Conservation (phyloP, 1,284 basidiomycete genomes). For the Coriolopsis trogii region DNA sequence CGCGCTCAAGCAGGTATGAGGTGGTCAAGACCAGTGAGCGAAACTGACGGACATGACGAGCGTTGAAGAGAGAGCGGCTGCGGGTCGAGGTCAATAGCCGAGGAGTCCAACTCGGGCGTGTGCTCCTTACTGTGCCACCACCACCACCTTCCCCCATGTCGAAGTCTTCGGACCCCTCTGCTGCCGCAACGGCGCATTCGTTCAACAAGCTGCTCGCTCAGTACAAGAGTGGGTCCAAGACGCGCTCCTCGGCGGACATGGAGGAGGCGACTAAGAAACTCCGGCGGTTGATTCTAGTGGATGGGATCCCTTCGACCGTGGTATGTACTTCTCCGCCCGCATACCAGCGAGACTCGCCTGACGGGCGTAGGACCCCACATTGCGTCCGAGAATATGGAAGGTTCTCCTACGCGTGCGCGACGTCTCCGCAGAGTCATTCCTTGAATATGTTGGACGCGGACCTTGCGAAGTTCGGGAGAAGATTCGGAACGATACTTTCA, state of each 20-base stretch:
- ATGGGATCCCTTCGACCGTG: conserved; percentile 78
- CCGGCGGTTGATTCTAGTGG: conserved; percentile 82
- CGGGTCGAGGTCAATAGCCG: conserved; percentile 13
- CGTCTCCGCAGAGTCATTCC: conserved; percentile 75
- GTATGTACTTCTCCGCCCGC: conserved; percentile 38
- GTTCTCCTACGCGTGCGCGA: conserved; percentile 84
- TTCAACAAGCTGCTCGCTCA: conserved; percentile 79
- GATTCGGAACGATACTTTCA: conserved; percentile 82
- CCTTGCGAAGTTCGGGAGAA: conserved; percentile 89
- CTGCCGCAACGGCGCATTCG: conserved; percentile 59
- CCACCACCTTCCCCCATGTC: conserved; percentile 23
- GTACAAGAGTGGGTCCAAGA: conserved; percentile 61
- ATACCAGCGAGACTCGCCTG: background rate
- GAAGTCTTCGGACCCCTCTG: conserved; percentile 24
- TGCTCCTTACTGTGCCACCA: conserved; percentile 7
- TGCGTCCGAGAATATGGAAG: conserved; percentile 89
- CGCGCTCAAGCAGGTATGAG: background rate
- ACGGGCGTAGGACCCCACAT: conserved; percentile 63
- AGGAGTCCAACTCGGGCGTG: conserved; percentile 12
- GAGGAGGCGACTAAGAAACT: conserved; percentile 84
- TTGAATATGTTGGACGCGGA: conserved; percentile 81
- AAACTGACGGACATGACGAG: background rate
- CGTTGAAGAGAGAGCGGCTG: conserved; percentile 2
- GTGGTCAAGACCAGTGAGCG: background rate
- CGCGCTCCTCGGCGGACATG: conserved; percentile 65